Base-by-base conservation (phyloP, 1,284 basidiomycete genomes). In the Trichosporon inkin region DNA sequence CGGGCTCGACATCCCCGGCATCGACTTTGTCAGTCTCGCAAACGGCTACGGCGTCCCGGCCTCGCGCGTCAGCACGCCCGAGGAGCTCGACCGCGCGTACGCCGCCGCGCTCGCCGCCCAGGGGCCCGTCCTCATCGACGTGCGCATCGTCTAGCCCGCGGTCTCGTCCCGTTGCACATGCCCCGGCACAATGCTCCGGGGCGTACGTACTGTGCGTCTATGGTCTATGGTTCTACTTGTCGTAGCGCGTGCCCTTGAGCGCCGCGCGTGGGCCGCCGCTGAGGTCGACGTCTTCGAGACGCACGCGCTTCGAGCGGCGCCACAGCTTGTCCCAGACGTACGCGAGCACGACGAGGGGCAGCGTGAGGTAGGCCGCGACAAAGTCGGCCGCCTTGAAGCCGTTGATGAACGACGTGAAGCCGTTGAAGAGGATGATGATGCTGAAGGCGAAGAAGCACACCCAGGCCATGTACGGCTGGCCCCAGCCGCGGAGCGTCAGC, bases 401-500 rank as follows among this genome's bases (percentile, higher is more conserved):
- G 37, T 44, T 44, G 34, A 56, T 20, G 55, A 56, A 56, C 10
- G 55, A 35, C 16, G 55, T 39, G 55, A 56, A 56, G 41, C 40
- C 34, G 35, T 47, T 49, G 55, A 56, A 56, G 41, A 56, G 14
- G 35, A 56, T 24, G 34, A 56, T 55, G 49, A 60, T 22, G 49
- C 40, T 59, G 51, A 57, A 57, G 51, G 47, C 44, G 32, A 56
- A 13, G 44, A 63, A 55, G 55, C 49, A 55, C 10, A 56, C 19
- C 34, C 49, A 60, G 16, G 62, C 55, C 47, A 60, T 22, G 52
- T 60, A 60, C 41, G 55, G 55, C 55, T 56, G 85, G 20, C 88
- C 55, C 20, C 73, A 73, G 3, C 84, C 84, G 4, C 71, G 72
- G 71, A 82, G 91, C 0, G 90, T 90, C 10, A 93, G 81, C 1